Base-by-base conservation (phyloP, 257 asterid genomes). In the Euphrasia confusa region DNA sequence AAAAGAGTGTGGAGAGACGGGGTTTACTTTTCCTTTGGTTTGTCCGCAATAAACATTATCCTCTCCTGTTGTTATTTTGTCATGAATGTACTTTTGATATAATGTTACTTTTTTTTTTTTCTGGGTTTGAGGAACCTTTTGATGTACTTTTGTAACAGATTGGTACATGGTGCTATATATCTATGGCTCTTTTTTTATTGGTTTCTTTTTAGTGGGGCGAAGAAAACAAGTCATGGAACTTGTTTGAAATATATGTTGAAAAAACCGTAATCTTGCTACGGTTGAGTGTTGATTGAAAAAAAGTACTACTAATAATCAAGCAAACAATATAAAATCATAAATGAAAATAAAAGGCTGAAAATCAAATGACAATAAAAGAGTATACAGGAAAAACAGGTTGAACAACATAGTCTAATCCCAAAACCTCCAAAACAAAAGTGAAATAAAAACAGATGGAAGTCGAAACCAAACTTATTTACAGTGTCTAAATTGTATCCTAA, bases 11-110 rank as follows among this genome's bases (percentile, higher is more conserved):
- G 76, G 17, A n/a, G 53, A 13, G 74, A 71, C 73, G 58, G 63
- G 71, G 68, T 49, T 47, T 55, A 10, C 2, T 7, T 35, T 33
- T 33, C 33, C 2, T 0, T 33, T 68, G 18, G 40, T 60, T 74
- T 69, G 64, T 35, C 54, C 17, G 26, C 66, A 77, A 77, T 73
- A 64, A 77, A 74, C 72, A 64, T 45, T 54, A 68, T 68, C 74
- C 74, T 60, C 66, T 65, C 39, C 1, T 53, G 47, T 40, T 11
- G 61, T 50, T 68, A 60, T 71, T 74, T 63, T 61, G 54, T 56
- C 55, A 68, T 66, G 50, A 74, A 77, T 44, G 67, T 55, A 67
- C 77, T 62, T 75, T 26, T n/a, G 33, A 47, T 69, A 72, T 61
- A 69, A 69, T 48, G 72, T 62, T 32, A 54, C 71, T 35, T 71